These are phyloP conservation scores for Ganoderma lingzhi DNA, from an alignment of 1,284 basidiomycete species.

Conservation along the genomic window DNA sequence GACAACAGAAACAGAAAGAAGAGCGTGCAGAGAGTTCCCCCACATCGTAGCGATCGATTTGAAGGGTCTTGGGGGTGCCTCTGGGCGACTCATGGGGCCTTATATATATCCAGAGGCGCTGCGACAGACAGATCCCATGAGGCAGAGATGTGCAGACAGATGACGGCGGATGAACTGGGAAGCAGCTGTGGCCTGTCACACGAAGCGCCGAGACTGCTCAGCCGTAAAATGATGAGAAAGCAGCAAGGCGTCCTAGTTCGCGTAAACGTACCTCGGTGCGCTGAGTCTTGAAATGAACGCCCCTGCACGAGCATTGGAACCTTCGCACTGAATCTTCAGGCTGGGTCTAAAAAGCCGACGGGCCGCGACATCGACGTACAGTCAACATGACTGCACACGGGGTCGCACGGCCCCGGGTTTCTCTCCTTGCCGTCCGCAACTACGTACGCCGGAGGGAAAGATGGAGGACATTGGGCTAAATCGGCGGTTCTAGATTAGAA, in stretches of 20 bases:
- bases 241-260: neutral
- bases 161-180: neutral
- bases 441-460: constrained; percentile 1
- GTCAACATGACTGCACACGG: constrained; percentile 14
- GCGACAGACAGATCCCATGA: neutral
- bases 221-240: neutral
- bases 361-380: neutral
- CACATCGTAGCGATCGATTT: neutral
- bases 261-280: neutral
- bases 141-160: neutral
- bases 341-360: neutral
- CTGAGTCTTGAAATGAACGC: too few species aligned
- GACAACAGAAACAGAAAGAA: neutral
- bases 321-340: neutral
- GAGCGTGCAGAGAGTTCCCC: neutral
- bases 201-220: neutral
- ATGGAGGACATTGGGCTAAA: neutral
- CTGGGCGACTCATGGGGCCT: neutral
- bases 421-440: constrained; percentile 5
- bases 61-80: neutral
- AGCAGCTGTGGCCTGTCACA: neutral
- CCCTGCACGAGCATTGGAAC: neutral
- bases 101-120: neutral
- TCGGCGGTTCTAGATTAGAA: neutral
- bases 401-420: constrained; percentile 15